Evolutionary conservation across 2,329 filamentous ascomycete species (phyloP).

Genomic region (Colletotrichum kahawae): DNA sequence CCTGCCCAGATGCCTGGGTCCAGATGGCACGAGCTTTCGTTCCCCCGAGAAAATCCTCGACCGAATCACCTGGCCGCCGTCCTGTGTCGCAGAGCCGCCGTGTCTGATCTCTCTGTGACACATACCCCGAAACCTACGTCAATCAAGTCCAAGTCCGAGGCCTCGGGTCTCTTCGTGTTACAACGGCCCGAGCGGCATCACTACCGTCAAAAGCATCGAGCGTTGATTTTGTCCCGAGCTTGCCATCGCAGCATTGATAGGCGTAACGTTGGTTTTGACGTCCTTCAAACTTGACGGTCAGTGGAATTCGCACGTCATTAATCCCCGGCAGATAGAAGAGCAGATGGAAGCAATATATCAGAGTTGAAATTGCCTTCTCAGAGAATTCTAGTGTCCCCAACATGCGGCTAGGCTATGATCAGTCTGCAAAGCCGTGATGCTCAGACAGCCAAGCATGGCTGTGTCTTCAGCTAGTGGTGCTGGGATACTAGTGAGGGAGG

Average conservation of each 20-base stretch:
- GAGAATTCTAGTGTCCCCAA: background rate
- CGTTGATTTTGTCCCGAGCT: background rate
- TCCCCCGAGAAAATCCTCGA: background rate
- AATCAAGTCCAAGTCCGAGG: background rate
- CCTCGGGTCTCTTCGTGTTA: background rate
- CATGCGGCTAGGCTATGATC: background rate
- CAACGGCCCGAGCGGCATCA: background rate
- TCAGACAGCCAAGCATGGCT: background rate
- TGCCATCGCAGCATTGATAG: background rate
- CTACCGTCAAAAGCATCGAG: background rate
- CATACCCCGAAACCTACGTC: background rate
- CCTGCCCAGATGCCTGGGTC: background rate
- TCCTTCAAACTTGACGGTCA: background rate
- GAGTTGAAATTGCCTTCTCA: background rate
- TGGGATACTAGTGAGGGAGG: background rate
- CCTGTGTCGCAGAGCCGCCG: background rate
- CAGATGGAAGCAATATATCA: background rate
- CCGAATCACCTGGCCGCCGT: background rate
- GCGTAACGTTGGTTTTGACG: background rate
- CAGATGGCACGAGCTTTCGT: background rate
- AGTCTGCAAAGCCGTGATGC: background rate
- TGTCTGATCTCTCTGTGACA: background rate
- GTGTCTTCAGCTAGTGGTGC: background rate
- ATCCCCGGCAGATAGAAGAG: background rate
- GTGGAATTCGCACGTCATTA: background rate